Base-by-base conservation (phyloP, 768 basidiomycete genomes). In the Leccinum truebloodii region DNA sequence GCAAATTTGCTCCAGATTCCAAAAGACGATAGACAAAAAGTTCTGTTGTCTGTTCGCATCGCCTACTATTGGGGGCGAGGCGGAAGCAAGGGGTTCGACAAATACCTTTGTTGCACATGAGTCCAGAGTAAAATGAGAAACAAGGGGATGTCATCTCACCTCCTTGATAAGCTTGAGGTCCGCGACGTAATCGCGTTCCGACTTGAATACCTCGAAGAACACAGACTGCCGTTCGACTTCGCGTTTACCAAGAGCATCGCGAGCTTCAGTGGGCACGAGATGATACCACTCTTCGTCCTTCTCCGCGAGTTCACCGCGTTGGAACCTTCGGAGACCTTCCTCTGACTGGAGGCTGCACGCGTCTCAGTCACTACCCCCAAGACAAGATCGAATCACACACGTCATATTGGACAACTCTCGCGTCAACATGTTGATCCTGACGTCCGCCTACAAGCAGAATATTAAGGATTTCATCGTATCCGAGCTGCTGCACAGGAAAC, bases 191-290 rank as follows among this genome's bases (percentile, higher is more conserved):
- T 94, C 89, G 63, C 87, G 82, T 76, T 99, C 97, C 0, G 89
- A 87, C 72, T 92, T 89, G 74, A 98, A 87, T 24, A 96, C 76
- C 71, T 98, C 95, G 65, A 95, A 95, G 6, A 99, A 81, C 41
- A 87, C 85, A 26, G 86, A 90, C 72, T 98, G 95, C 50, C 95
- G 82, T 59, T 89, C 85, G 22, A 95, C 87, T 71, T 97, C 94
- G 54, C 83, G 73, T 69, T 87, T 85, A 26, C 88, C 86, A 3
- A 98, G 75, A 1, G 86, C 83, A 30, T 88, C 86, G 16, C 82
- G 78, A 0, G 94, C 85, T 66, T 85, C 85, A n/a, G 76, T 67
- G 1, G 93, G 87, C 2, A 95, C 89, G 8, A 94, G 83, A 32
- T 82, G 78, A 67, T 90, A 80, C 96, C 95, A 98, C 53, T 91